A percentile compares a stretch with the other conserved stretches of the same genome.
Conservation (phyloP, 2,329 filamentous ascomycete genomes). For the Lachnellula willkommii region DNA sequence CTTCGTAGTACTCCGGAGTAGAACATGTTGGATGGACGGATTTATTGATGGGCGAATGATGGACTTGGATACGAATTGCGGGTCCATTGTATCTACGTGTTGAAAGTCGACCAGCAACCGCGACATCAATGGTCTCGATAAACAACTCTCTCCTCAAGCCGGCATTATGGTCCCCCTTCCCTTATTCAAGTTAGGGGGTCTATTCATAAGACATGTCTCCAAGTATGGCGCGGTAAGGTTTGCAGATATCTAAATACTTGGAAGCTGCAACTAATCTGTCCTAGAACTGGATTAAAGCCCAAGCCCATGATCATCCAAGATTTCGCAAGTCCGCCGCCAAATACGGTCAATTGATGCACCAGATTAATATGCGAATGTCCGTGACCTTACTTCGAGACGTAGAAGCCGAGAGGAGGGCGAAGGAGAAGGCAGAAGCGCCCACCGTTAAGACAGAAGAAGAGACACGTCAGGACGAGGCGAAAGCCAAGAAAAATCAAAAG, state of each 20-base stretch:
- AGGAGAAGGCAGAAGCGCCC: slow-evolving; percentile 57
- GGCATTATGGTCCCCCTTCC: slow-evolving; percentile 57
- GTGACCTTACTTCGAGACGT: slow-evolving; percentile 55
- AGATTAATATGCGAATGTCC: slow-evolving; percentile 60
- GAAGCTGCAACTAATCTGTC: slow-evolving; percentile 10
- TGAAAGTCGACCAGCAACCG: background rate
- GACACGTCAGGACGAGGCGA: slow-evolving; percentile 47
- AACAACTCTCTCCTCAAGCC: background rate
- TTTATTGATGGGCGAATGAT: background rate
- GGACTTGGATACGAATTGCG: background rate
- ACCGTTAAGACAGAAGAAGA: slow-evolving; percentile 63
- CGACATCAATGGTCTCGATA: background rate
- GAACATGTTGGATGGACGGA: background rate
- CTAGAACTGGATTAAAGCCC: slow-evolving; percentile 61
- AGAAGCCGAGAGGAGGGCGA: slow-evolving; percentile 53
- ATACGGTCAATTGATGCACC: slow-evolving; percentile 60
- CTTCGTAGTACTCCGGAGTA: no score
- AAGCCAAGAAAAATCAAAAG: slow-evolving; percentile 34
- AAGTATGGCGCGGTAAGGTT: slow-evolving; percentile 62
- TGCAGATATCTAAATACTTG: background rate
- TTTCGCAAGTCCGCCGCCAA: slow-evolving; percentile 57
- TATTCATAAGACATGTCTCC: slow-evolving; percentile 61
- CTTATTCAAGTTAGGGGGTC: slow-evolving; percentile 60
- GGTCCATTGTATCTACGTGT: background rate
- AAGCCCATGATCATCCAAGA: slow-evolving; percentile 58